Base-by-base conservation (phyloP, 2,329 filamentous ascomycete species). In the Aureobasidium sp. region DNA sequence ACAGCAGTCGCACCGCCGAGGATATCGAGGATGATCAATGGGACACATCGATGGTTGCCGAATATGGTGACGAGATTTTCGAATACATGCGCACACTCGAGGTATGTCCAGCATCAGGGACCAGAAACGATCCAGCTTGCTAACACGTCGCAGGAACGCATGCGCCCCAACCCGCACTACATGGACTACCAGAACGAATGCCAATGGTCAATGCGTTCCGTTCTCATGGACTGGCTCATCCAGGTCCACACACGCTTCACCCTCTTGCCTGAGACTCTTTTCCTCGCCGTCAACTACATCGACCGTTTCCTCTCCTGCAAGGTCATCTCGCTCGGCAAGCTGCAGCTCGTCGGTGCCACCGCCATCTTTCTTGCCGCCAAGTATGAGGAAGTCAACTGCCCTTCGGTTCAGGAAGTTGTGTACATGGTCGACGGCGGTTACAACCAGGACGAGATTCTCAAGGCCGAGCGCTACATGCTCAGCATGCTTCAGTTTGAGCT, bases 331-430 rank as follows among this genome's bases (percentile, higher is more conserved):
- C 80, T 97, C 12, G 88, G 86, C 57, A 97, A 97, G 73, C 79
- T 98, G 40, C 93, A 98, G 73, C 81, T 98, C 14, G 93, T 97
- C 48, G 93, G 93, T 41, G 91, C 93, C 19, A 97, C 93, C 3
- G 93, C 93, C 22, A 86, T 98, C 60, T 90, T 97, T 63, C 85
- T 98, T 56, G 93, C 93, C 11, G 88, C 93, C 62, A 98, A 98
- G 72, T 98, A 96, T 66, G 93, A 98, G 70, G 93, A 98, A 73
- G 96, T 98, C 74, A 95, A 95, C 71, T 95, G 90, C 69, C 93
- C 90, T 21, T 95, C 91, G 1, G 83, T 98, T 19, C 81, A 86
- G 57, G 93, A 98, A 74, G 95, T 98, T 64, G 87, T 95, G 56
- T 97, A 91, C 75, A 97, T 98, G 91, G 93, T 98, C 35, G 93